Percentiles rank a stretch among this genome's conserved stretches.
phyloP scores from a whole-genome alignment of 2,329 filamentous ascomycete species.

The Zarea fungicola region DNA sequence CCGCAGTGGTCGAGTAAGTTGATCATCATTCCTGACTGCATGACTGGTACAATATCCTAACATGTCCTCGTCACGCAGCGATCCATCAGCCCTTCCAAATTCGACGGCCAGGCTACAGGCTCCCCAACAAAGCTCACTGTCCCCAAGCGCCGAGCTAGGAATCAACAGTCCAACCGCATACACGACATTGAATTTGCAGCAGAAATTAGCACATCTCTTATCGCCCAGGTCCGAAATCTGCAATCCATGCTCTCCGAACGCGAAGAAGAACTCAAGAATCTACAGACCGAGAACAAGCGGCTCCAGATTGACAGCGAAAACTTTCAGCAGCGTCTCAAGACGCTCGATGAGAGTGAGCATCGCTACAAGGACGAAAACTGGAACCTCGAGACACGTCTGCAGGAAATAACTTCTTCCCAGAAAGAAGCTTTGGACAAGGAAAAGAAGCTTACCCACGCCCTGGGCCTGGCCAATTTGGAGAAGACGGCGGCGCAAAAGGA shows the following conservation, averaged over 20 bases:
- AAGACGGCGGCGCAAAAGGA: conserved; percentile 78
- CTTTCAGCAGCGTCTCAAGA: conserved; percentile 72
- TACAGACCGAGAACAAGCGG: conserved; percentile 68
- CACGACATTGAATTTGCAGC: conserved; percentile 98
- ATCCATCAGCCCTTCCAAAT: conserved; percentile 68
- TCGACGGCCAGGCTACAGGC: conserved; percentile 75
- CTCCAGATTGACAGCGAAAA: conserved; percentile 79
- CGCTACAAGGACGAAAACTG: conserved; percentile 98
- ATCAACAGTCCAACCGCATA: conserved; percentile 80
- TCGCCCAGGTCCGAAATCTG: conserved; percentile 88
- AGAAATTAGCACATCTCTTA: conserved; percentile 90
- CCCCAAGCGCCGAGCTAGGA: conserved; percentile 81
- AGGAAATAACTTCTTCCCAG: conserved; percentile 69
- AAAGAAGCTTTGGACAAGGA: conserved; percentile 78
- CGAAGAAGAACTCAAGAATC: conserved; percentile 75
- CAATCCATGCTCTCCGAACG: conserved; percentile 81
- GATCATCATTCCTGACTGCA: background rate
- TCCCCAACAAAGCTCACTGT: conserved; percentile 88
- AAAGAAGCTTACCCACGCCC: conserved; percentile 68
- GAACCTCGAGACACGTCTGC: conserved; percentile 88
- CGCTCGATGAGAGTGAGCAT: conserved; percentile 87
- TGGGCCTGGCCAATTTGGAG: conserved; percentile 66
- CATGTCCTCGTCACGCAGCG: conserved; percentile 40
- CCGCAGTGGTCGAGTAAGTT: conserved; percentile 48
- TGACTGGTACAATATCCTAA: conserved; percentile 16